These are phyloP conservation scores for Rhododendron henanense DNA, from an alignment of 148 eudicot species.

Conservation along the genomic window DNA sequence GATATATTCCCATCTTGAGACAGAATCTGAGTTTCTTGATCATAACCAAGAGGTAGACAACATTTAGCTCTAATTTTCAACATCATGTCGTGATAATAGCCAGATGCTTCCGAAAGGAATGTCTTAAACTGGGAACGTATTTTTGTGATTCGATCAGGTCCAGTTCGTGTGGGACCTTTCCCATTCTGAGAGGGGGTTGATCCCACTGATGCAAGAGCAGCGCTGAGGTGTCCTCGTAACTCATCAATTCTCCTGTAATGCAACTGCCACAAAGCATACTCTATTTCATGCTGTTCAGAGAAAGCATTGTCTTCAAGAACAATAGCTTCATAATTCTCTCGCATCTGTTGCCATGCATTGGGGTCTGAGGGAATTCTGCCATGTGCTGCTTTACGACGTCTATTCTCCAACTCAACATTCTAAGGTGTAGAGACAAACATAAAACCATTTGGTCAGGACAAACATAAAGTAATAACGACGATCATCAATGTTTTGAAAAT, in stretches of 20 bases:
- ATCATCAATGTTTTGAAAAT: background rate
- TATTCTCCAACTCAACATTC: slow-evolving; percentile 82
- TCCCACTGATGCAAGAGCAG: slow-evolving; percentile 49
- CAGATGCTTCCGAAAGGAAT: slow-evolving; percentile 93
- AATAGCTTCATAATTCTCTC: slow-evolving; percentile 90
- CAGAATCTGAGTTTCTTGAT: slow-evolving; percentile 43
- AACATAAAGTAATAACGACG: background rate
- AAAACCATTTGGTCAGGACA: background rate
- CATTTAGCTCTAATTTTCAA: slow-evolving; percentile 77
- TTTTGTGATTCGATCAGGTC: slow-evolving; percentile 55
- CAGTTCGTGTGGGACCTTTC: slow-evolving; percentile 50
- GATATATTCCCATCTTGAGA: slow-evolving; percentile 51
- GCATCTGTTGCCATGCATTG: slow-evolving; percentile 79
- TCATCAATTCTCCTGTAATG: slow-evolving; percentile 90
- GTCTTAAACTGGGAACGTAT: slow-evolving; percentile 90
- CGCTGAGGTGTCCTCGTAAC: slow-evolving; percentile 60
- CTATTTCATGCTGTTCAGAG: slow-evolving; percentile 78
- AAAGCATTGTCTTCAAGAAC: slow-evolving; percentile 85
- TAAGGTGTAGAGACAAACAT: slow-evolving; percentile 14
- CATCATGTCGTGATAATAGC: slow-evolving; percentile 94
- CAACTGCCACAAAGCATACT: slow-evolving; percentile 90
- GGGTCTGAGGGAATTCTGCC: slow-evolving; percentile 68
- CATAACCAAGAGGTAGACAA: slow-evolving; percentile 70
- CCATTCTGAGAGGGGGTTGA: slow-evolving; percentile 54
- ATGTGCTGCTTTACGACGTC: slow-evolving; percentile 60